Conservation (phyloP, 257 asterid genomes). For the Orobanche coerulescens region DNA sequence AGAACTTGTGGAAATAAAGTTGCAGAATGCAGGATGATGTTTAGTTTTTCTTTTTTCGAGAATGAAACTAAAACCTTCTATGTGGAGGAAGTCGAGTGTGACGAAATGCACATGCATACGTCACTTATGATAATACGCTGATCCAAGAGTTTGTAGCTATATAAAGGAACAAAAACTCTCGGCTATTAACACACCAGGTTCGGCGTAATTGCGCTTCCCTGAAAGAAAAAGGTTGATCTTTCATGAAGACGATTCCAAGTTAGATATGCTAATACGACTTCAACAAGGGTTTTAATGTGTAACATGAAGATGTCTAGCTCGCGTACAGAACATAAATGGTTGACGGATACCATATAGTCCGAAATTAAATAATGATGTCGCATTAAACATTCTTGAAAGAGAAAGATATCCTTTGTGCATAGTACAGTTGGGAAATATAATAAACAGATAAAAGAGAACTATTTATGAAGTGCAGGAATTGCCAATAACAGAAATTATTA, state of each 20-base stretch:
- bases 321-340: neutral
- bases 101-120: no score
- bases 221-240: constrained; percentile 5
- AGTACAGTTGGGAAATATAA: neutral
- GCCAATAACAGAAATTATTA: neutral
- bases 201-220: no score
- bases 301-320: neutral
- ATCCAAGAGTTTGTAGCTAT: no score
- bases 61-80: no score
- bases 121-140: no score
- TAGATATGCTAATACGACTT: neutral
- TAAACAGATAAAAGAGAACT: neutral
- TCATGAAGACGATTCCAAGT: constrained; percentile 6
- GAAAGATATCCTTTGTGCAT: neutral
- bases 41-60: no score
- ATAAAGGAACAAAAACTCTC: no score
- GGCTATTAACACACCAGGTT: no score
- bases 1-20: neutral
- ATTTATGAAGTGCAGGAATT: neutral
- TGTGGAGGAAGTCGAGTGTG: no score
- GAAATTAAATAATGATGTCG: constrained; percentile 10
- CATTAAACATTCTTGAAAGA: neutral
- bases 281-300: neutral
- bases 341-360: neutral
- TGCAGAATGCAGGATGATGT: no score